Evolutionary conservation across 768 basidiomycete genomes (phyloP).

Genomic region (Nidularia sp.): DNA sequence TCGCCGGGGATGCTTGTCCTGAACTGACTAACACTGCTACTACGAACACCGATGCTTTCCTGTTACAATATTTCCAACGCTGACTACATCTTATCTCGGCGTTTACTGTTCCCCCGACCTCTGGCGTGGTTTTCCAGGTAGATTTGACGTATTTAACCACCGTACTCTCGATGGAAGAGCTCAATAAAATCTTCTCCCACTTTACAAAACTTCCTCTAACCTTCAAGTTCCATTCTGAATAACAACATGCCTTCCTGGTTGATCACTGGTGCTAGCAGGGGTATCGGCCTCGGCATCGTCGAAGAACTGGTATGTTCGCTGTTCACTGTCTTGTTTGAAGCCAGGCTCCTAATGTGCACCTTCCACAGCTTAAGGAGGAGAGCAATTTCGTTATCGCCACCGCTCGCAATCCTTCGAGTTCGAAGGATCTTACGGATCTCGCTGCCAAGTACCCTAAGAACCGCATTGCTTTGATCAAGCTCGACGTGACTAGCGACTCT

Average conservation of each 20-base stretch:
- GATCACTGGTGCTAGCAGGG: conserved; percentile 19
- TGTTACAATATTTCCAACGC: too few species aligned
- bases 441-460: conserved; percentile 5
- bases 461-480: conserved; percentile 9
- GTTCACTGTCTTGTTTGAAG: neutral
- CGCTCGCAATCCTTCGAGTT: conserved; percentile 7
- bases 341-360: neutral
- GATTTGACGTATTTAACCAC: too few species aligned
- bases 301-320: conserved; percentile 9
- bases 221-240: neutral
- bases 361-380: conserved; percentile 12
- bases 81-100: too few species aligned
- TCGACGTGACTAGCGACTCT: conserved; percentile 10
- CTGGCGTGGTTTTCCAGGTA: too few species aligned
- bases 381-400: conserved; percentile 17
- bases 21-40: too few species aligned
- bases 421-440: conserved; percentile 5
- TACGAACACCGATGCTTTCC: too few species aligned
- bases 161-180: too few species aligned
- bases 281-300: conserved; percentile 14
- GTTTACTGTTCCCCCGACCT: too few species aligned
- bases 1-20: too few species aligned
- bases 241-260: conserved; percentile 16
- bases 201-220: too few species aligned
- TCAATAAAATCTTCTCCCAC: too few species aligned